A percentile compares a stretch with the other conserved stretches of the same genome.
These are phyloP conservation scores for Quercus wislizeni DNA, from an alignment of 306 rosid species.

Conservation along the genomic window DNA sequence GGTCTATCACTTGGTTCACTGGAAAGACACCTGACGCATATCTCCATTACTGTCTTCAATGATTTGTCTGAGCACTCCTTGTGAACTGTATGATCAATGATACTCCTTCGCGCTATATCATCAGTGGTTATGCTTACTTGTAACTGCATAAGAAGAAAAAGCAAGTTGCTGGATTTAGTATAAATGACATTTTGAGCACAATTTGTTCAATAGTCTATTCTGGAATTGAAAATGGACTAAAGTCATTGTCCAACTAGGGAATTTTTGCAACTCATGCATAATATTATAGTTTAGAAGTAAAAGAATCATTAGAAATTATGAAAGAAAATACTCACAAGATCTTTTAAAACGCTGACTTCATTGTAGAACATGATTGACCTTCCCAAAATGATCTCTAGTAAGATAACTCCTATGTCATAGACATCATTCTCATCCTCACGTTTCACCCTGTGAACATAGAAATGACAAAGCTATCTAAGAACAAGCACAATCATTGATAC, in stretches of 20 bases:
- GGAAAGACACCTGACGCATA: slow-evolving; percentile 78
- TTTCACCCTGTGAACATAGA: slow-evolving; percentile 41
- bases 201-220: neutral
- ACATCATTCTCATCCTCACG: slow-evolving; percentile 77
- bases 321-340: slow-evolving; percentile 67
- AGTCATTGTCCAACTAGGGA: neutral
- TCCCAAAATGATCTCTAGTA: slow-evolving; percentile 84
- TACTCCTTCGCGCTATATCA: slow-evolving; percentile 69
- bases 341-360: slow-evolving; percentile 78
- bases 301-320: neutral
- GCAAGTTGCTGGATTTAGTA: neutral
- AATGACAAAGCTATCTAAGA: neutral
- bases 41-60: slow-evolving; percentile 77
- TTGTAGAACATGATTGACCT: slow-evolving; percentile 75
- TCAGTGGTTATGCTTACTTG: slow-evolving; percentile 74
- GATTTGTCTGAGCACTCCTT: slow-evolving; percentile 81
- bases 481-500: neutral
- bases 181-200: neutral
- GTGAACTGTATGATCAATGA: slow-evolving; percentile 72
- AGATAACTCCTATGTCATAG: slow-evolving; percentile 80
- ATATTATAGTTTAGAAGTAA: neutral
- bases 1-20: slow-evolving; percentile 58
- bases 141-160: slow-evolving; percentile 44
- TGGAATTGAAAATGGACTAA: neutral
- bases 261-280: neutral